These are phyloP conservation scores for Aspergillus ustus DNA, from an alignment of 2,329 filamentous ascomycete genomes.

Conservation along the genomic window DNA sequence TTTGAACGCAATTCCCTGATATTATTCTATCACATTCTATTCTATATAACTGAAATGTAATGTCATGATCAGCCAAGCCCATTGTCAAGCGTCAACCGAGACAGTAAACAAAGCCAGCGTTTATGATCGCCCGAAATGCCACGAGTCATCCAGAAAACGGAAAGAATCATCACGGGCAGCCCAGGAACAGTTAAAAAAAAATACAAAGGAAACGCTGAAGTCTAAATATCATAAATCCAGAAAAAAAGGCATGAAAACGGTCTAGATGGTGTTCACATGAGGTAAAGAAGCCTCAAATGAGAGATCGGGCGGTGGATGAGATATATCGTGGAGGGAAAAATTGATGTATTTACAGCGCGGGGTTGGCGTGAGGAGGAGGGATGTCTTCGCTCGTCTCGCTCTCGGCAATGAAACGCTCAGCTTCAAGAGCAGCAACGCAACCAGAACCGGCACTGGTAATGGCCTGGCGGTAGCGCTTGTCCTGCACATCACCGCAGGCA, in stretches of 20 bases:
- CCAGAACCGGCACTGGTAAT: slow-evolving; percentile 96
- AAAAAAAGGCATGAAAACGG: slow-evolving; percentile 14
- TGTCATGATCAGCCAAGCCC: slow-evolving; percentile 9
- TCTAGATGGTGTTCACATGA: slow-evolving; percentile 8
- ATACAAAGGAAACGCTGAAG: slow-evolving; percentile 23
- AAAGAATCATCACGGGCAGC: not conserved
- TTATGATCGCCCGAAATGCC: not conserved
- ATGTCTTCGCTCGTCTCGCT: slow-evolving; percentile 60
- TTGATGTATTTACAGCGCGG: slow-evolving; percentile 57
- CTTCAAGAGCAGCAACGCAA: slow-evolving; percentile 93
- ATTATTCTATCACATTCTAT: slow-evolving; percentile 15
- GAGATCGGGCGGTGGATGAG: not conserved
- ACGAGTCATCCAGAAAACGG: not conserved
- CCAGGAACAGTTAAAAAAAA: slow-evolving; percentile 12
- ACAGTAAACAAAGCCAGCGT: not conserved
- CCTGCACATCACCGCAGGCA: slow-evolving; percentile 95
- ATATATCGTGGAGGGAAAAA: not conserved
- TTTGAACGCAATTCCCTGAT: not conserved
- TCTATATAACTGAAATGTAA: slow-evolving; percentile 7
- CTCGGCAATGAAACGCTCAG: slow-evolving; percentile 89
- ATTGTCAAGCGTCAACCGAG: not conserved
- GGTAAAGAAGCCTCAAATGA: not conserved
- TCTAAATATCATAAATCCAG: slow-evolving; percentile 24
- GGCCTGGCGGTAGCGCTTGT: slow-evolving; percentile 96
- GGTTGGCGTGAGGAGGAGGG: slow-evolving; percentile 57